Evolutionary conservation across 352 stramenopile genomes (phyloP), one percentile per base, ranked within the genome.

Genomic region (Pilasporangium apinafurcum): DNA sequence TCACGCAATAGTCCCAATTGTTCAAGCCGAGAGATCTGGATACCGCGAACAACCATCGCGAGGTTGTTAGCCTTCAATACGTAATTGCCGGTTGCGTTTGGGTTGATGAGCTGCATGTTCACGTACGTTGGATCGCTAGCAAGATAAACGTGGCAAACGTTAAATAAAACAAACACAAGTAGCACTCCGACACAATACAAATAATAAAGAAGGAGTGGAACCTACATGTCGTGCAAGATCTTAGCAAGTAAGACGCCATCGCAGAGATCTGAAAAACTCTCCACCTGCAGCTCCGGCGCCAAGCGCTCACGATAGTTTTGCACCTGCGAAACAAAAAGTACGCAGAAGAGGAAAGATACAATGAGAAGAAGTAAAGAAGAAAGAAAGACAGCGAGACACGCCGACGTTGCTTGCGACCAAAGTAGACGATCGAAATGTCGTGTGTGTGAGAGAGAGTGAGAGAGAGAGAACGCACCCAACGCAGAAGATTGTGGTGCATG

Each of bases 171-270:
- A n/a, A n/a, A n/a, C n/a, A n/a, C n/a, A n/a, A n/a, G n/a, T n/a
- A n/a, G n/a, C n/a, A n/a, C n/a, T n/a, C n/a, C n/a, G n/a, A n/a
- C n/a, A n/a, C n/a, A n/a, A n/a, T n/a, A n/a, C n/a, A n/a, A n/a
- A n/a, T n/a, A n/a, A n/a, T 10, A 26, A 36, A 13, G 6, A 18
- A 41, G 8, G 3, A 45, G 25, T 30, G n/a, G 37, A 28, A 70
- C 75, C 47, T 64, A 93, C 81, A 93, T 89, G 56, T 84, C 64
- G 53, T 93, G 73, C 71, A 93, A 82, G 48, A 93, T 73, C 51
- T 85, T 78, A 40, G 73, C 65, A 32, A 93, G 62, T 48, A 93
- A 88, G 37, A 93, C 75, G 43, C 81, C 81, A 46, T 93, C 78
- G 41, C 69, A 79, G 26, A 90, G 68, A 47, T 87, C 77, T 18